Percentiles rank a stretch among this genome's conserved stretches.
Evolutionary conservation across 805 yeast species (phyloP).

Genomic region (Lipomyces japonicus): DNA sequence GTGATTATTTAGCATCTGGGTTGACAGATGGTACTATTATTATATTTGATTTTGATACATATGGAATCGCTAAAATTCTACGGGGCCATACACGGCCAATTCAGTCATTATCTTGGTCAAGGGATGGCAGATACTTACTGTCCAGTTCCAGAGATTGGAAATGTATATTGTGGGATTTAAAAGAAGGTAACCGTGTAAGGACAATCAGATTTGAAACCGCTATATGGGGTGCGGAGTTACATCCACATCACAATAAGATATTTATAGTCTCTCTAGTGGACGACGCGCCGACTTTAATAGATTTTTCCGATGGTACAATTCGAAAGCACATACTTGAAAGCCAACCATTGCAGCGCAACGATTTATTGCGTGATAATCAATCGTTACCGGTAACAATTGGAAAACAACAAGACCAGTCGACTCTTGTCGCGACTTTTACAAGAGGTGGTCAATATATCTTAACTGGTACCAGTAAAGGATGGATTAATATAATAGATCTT

Average conservation of each 20-base stretch:
- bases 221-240: conserved; percentile 63
- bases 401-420: conserved; percentile 39
- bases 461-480: conserved; percentile 79
- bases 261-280: conserved; percentile 67
- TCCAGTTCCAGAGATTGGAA: conserved; percentile 80
- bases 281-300: conserved; percentile 54
- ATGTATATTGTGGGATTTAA: conserved; percentile 75
- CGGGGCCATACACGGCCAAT: conserved; percentile 68
- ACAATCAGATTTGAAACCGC: conserved; percentile 60
- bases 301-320: conserved; percentile 31
- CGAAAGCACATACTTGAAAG: conserved; percentile 16
- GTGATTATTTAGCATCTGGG: conserved; percentile 85
- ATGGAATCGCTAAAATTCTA: conserved; percentile 52
- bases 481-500: conserved; percentile 49
- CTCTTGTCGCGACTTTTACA: conserved; percentile 51
- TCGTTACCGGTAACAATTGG: conserved; percentile 18
- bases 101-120: conserved; percentile 69
- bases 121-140: conserved; percentile 63
- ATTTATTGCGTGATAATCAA: conserved; percentile 5
- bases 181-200: conserved; percentile 42
- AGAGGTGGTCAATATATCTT: conserved; percentile 55
- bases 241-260: conserved; percentile 34
- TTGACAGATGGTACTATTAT: conserved; percentile 67
- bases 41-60: conserved; percentile 69
- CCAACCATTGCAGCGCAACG: conserved; percentile 1